Base-by-base conservation (phyloP, 495 filamentous ascomycete genomes). In the Penicillium arizonense region DNA sequence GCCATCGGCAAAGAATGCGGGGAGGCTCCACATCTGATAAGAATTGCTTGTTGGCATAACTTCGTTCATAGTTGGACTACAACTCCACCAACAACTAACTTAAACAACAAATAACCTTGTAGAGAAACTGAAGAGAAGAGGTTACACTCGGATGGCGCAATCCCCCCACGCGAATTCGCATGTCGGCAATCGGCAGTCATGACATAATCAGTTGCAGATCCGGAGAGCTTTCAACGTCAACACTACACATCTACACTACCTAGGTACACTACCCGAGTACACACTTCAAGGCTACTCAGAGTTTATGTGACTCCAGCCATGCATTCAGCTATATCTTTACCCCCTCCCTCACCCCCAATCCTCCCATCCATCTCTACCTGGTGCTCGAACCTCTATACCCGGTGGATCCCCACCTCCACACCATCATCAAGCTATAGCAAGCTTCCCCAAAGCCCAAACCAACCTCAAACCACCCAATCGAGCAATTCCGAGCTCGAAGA, bases 181-280 rank as follows among this genome's bases (percentile, higher is more conserved):
- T 21, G 40, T 64, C 61, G 52, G 55, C 58, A 42, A 13, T 62
- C 62, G 62, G 58, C 43, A 43, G 48, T 54, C 61, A 54, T 63
- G 60, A 61, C 59, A 61, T 59, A 59, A 61, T 50, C 40, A 41
- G 26, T 47, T 44, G 48, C 61, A 26, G 44, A 58, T 64, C 57
- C 57, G 57, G 53, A 52, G 48, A 46, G 30, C 14, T 39, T 26
- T 18, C 18, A 18, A 18, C 18, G 18, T 18, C 18, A 18, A 18
- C 18, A 18, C 18, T 18, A 18, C 18, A 18, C 1, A 18, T 1
- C 18, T 18, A 18, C 18, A 18, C 18, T 18, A 18, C 18, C 18
- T 18, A 18, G 18, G 18, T 18, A 18, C 18, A 18, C 18, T 18
- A 18, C 18, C 18, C 1, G 18, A 18, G 18, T 18, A 53, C 47